A percentile compares a stretch with the other conserved stretches of the same genome.
Conservation (phyloP, 768 basidiomycete genomes). For the Paxillus involutus region DNA sequence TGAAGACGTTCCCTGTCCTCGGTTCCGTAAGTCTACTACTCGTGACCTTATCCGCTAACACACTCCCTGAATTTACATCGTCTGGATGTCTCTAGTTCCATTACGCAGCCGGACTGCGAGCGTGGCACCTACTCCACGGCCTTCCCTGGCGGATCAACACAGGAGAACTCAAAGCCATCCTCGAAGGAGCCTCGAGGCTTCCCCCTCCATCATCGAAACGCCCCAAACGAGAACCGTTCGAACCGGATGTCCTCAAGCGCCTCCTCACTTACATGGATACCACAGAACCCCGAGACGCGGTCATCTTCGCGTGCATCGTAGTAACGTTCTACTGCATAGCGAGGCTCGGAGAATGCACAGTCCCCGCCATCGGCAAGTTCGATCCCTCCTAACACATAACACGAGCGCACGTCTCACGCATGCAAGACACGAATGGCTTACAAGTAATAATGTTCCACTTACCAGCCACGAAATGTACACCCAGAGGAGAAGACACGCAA, state of each 20-base stretch:
- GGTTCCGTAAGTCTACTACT: too few species aligned
- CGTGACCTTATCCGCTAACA: too few species aligned
- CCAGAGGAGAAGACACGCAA: too few species aligned
- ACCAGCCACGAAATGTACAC: too few species aligned
- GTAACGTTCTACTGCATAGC: not conserved
- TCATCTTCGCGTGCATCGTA: conserved; percentile 33
- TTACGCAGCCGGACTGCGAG: conserved; percentile 10
- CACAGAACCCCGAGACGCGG: conserved; percentile 29
- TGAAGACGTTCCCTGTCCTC: too few species aligned
- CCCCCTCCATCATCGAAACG: not conserved
- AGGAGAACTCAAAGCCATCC: conserved; percentile 11
- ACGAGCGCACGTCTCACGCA: too few species aligned
- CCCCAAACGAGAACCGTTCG: not conserved
- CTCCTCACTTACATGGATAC: conserved; percentile 23
- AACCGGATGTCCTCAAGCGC: not conserved
- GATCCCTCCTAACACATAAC: not conserved
- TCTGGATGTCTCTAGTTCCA: too few species aligned
- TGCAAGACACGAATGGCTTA: too few species aligned
- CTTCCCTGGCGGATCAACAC: conserved; percentile 11
- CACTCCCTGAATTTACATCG: too few species aligned
- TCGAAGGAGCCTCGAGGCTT: conserved; percentile 1
- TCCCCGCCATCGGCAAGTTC: not conserved
- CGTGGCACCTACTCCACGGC: conserved; percentile 26
- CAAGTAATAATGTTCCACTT: too few species aligned
- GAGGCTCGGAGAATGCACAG: not conserved